phyloP scores from a whole-genome alignment of 1,284 basidiomycete species.

The Leccinum holopus region DNA sequence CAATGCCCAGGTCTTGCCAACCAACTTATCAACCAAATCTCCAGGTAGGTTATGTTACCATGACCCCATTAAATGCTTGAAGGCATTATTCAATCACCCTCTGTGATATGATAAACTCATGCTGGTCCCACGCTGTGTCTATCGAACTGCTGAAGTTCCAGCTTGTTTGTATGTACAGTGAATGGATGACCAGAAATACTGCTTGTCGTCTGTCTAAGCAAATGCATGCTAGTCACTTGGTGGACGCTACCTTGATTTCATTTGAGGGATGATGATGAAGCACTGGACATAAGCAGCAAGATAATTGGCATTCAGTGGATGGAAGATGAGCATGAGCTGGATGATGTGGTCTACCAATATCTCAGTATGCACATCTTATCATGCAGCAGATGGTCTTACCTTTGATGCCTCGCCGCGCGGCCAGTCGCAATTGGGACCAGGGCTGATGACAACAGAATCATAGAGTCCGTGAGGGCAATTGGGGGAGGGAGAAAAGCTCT shows the following conservation, averaged over 20 bases:
- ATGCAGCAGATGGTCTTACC: not conserved
- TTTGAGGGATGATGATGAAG: not conserved
- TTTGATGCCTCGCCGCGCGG: not conserved
- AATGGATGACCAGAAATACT: no score
- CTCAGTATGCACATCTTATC: not conserved
- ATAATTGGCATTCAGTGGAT: not conserved
- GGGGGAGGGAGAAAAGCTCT: not conserved
- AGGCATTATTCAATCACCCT: no score
- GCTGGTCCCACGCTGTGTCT: no score
- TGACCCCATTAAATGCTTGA: no score
- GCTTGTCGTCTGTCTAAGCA: no score
- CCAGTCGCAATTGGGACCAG: not conserved
- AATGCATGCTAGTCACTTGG: no score
- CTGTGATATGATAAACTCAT: no score
- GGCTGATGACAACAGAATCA: not conserved
- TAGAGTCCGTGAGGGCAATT: not conserved
- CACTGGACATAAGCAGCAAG: not conserved
- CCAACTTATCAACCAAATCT: no score
- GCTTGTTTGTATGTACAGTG: no score
- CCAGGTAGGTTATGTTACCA: no score
- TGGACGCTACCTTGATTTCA: not conserved
- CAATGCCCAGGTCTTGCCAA: no score
- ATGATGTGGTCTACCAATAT: slow-evolving; percentile 5
- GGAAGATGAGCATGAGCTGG: slow-evolving; percentile 8
- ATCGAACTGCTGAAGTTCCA: no score